phyloP scores from a whole-genome alignment of 768 basidiomycete species.

The Trametes villosa region DNA sequence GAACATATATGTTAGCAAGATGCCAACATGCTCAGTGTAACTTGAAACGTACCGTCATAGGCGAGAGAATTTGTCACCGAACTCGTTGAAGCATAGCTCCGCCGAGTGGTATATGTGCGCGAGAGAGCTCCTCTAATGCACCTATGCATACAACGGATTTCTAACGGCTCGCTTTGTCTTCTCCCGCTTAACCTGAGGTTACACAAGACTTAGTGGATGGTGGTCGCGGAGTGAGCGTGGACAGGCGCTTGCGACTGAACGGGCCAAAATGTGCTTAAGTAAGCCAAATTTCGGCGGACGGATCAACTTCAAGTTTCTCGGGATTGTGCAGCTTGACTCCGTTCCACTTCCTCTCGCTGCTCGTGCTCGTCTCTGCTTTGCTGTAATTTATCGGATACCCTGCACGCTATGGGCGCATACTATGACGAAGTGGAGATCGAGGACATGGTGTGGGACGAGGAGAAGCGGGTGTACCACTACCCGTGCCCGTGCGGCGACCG shows the following conservation, averaged over 20 bases:
- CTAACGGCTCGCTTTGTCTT: not conserved
- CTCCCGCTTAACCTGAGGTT: not conserved
- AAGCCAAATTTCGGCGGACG: slow-evolving; percentile 11
- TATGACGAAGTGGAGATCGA: slow-evolving; percentile 99
- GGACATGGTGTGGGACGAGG: slow-evolving; percentile 90
- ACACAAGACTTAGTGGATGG: not conserved
- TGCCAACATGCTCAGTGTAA: not conserved
- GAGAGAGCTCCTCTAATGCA: not conserved
- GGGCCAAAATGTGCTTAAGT: not conserved
- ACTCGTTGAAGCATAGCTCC: slow-evolving; percentile 18
- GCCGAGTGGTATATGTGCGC: not conserved
- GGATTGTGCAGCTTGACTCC: slow-evolving; percentile 7
- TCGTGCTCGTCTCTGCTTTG: not conserved
- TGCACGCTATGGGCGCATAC: slow-evolving; percentile 69
- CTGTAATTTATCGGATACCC: slow-evolving; percentile 2
- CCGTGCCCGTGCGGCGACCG: slow-evolving; percentile 98
- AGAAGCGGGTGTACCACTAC: slow-evolving; percentile 87
- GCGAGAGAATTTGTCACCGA: slow-evolving; percentile 6
- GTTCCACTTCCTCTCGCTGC: not conserved
- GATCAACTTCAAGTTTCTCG: not conserved
- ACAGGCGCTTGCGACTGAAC: not conserved
- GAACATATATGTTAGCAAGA: not conserved
- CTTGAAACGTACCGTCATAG: slow-evolving; percentile 23
- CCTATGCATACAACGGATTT: slow-evolving; percentile 8
- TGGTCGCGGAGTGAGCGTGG: not conserved